Evolutionary conservation across 805 yeast genomes (phyloP), one percentile per base, ranked within the genome.

Genomic region (Saccharomyces cerevisiae): DNA sequence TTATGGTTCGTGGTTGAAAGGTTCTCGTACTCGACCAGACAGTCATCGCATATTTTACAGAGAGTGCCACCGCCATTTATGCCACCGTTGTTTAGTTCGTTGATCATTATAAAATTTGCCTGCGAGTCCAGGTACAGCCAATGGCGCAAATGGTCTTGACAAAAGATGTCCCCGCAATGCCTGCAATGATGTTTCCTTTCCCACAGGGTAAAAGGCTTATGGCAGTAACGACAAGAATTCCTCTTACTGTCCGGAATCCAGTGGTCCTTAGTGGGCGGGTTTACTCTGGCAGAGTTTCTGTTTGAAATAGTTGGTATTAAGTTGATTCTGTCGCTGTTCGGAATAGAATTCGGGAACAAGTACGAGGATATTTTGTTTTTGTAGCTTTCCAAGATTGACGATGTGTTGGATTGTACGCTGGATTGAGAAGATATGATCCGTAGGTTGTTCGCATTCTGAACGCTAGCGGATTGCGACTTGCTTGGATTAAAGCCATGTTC

Each of bases 181-280:
- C 96, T 79, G 67, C 96, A 87, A 72, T 87, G 96, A 65, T 87
- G 96, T 58, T 84, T 78, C 61, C 91, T 79, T 67, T 79, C 96
- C 74, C 83, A 85, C 61, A 84, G 83, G 41, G 90, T 84, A 72
- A 92, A 91, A 17, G 75, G 66, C 62, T 78, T 80, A 51, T 77
- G 73, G 71, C 98, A 92, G 27, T 78, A 76, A 13, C 80, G 77
- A 68, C 98, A 92, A 50, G 79, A 76, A 49, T 75, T 69, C 41
- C 87, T 80, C 22, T 80, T 67, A 48, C 78, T 78, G 69, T 92
- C 96, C 27, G 88, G 82, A 51, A 84, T 75, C 94, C 94, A 87
- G 64, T 86, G 92, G 8, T 71, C 73, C 49, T 81, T 73, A 0
- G 86, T 79, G 2, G 87, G 87, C 22, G 57, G 59, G 3, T 53